Evolutionary conservation across 2,329 filamentous ascomycete species (phyloP).

Genomic region (Diaporthe citriasiana): DNA sequence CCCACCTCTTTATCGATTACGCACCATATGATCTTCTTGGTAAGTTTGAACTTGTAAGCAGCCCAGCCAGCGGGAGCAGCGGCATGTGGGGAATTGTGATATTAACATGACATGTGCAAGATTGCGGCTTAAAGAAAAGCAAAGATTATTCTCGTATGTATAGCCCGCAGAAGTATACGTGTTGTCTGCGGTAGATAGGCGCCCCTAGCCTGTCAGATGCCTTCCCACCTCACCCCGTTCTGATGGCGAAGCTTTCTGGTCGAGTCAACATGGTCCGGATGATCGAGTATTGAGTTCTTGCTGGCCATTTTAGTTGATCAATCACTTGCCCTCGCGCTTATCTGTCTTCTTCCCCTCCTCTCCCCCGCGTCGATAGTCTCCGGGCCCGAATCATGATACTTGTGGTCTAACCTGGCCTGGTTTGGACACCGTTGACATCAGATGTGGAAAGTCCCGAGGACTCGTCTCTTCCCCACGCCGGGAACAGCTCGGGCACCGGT

Average conservation of each 20-base stretch:
- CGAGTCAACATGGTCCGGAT: slow-evolving; percentile 5
- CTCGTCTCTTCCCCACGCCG: neutral
- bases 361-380: neutral
- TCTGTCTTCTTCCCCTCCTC: neutral
- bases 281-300: slow-evolving; percentile 21
- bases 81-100: slow-evolving; percentile 6
- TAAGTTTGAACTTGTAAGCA: neutral
- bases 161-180: neutral
- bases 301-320: neutral
- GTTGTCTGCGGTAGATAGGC: neutral
- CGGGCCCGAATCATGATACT: slow-evolving; percentile 7
- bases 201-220: neutral
- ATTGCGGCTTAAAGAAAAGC: slow-evolving; percentile 23
- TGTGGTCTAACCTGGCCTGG: neutral
- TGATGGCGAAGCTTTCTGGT: slow-evolving; percentile 6
- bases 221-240: neutral
- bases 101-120: slow-evolving; percentile 16
- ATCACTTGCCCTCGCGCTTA: slow-evolving; percentile 8
- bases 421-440: neutral
- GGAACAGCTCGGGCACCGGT: neutral
- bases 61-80: slow-evolving; percentile 2
- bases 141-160: neutral
- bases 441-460: neutral
- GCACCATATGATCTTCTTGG: neutral
- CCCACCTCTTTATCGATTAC: neutral